These are phyloP conservation scores for Aspergillus funiculosus DNA, from an alignment of 495 filamentous ascomycete species.

Conservation along the genomic window DNA sequence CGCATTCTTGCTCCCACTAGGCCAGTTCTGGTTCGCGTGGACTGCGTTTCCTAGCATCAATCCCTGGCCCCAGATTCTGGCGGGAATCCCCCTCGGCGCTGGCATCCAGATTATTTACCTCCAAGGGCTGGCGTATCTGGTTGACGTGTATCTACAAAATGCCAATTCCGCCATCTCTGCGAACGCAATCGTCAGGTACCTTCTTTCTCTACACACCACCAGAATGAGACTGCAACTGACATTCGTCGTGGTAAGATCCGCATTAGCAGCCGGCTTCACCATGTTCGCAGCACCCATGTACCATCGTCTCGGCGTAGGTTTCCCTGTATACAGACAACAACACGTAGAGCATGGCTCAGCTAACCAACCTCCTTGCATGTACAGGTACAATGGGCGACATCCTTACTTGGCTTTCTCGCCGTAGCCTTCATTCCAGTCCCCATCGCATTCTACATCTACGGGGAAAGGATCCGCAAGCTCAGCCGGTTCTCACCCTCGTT, in stretches of 20 bases:
- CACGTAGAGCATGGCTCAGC: conserved; percentile 38
- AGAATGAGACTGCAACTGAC: neutral
- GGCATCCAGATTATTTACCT: conserved; percentile 45
- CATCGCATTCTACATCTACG: conserved; percentile 57
- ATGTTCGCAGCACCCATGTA: conserved; percentile 50
- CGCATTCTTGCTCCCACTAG: conserved; percentile 42
- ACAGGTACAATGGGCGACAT: conserved; percentile 51
- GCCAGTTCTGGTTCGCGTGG: conserved; percentile 56
- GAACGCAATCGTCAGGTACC: conserved; percentile 40
- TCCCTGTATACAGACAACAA: neutral
- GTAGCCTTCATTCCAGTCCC: conserved; percentile 55
- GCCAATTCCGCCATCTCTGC: conserved; percentile 45
- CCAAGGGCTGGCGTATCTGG: conserved; percentile 47
- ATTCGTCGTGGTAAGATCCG: conserved; percentile 2
- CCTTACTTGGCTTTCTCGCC: conserved; percentile 54
- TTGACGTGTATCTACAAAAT: conserved; percentile 49
- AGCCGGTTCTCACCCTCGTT: conserved; percentile 17
- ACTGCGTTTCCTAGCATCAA: conserved; percentile 31
- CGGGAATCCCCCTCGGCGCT: conserved; percentile 32
- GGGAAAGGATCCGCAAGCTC: conserved; percentile 47
- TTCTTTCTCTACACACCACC: neutral
- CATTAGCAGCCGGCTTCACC: conserved; percentile 49
- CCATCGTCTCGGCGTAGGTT: conserved; percentile 26
- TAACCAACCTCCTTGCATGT: conserved; percentile 51
- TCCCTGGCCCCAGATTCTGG: conserved; percentile 36